Conservation (phyloP, 2,329 filamentous ascomycete species). For the Colletotrichum falcatum region DNA sequence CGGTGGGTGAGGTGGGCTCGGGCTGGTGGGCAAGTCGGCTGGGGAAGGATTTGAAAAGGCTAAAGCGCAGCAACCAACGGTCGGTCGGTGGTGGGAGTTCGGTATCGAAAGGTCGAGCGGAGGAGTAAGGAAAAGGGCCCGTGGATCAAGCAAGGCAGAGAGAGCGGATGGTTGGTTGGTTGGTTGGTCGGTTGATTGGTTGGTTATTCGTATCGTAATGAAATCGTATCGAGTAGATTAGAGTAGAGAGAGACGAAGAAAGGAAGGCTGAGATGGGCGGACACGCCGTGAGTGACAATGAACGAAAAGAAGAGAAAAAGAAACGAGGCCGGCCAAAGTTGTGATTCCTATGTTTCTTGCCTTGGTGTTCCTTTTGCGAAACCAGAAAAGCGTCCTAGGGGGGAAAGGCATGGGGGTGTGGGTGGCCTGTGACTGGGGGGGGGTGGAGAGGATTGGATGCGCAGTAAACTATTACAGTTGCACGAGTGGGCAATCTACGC, state of each 20-base stretch:
- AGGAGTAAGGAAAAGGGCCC: conserved; percentile 25
- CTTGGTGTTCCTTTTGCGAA: conserved; percentile 37
- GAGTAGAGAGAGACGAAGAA: conserved; percentile 29
- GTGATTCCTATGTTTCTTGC: conserved; percentile 29
- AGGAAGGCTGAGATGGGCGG: conserved; percentile 25
- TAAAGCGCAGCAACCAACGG: conserved; percentile 33
- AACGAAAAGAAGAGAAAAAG: conserved; percentile 25
- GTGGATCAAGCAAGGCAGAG: conserved; percentile 32
- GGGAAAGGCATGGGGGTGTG: conserved; percentile 10
- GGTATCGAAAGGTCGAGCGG: conserved; percentile 39
- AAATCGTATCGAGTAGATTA: conserved; percentile 27
- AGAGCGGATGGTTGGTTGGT: conserved; percentile 1
- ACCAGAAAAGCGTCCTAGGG: conserved; percentile 27
- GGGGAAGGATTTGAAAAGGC: conserved; percentile 27
- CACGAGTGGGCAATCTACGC: neutral
- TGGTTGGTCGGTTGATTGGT: conserved; percentile 2
- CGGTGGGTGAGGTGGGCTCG: conserved; percentile 11
- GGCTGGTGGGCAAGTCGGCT: conserved; percentile 21
- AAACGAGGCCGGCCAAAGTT: conserved; percentile 7
- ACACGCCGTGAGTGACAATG: conserved; percentile 34
- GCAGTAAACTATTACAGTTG: conserved; percentile 8
- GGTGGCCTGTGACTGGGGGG: conserved; percentile 3
- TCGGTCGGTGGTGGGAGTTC: conserved; percentile 21
- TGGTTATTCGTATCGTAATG: conserved; percentile 23
- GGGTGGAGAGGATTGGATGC: neutral